These are phyloP conservation scores for Trichoderma afroharzianum DNA, from an alignment of 2,329 filamentous ascomycete species.

Conservation along the genomic window DNA sequence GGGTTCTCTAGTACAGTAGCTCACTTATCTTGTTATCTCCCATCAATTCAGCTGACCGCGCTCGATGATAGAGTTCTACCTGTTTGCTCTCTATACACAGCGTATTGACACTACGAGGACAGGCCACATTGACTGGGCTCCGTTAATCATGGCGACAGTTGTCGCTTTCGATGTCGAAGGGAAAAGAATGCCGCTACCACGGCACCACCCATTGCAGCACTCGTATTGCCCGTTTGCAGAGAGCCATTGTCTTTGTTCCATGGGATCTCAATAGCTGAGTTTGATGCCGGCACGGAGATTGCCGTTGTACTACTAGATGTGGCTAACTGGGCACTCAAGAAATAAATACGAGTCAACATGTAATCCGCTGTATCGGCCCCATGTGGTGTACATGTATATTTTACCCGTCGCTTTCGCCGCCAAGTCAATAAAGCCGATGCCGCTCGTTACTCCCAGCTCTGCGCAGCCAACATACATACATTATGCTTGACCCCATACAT, in stretches of 20 bases:
- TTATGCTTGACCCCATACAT: neutral
- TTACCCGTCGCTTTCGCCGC: neutral
- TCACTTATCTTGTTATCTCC: neutral
- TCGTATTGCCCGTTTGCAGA: neutral
- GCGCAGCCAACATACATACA: neutral
- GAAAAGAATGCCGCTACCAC: neutral
- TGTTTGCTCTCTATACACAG: neutral
- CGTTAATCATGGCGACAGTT: no score
- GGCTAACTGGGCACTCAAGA: neutral
- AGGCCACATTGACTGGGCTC: no score
- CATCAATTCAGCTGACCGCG: neutral
- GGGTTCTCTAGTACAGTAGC: neutral
- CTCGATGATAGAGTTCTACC: rapidly evolving
- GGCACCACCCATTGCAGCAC: neutral
- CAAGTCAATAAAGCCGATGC: neutral
- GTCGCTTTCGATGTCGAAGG: neutral
- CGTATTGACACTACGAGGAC: neutral
- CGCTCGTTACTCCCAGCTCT: neutral
- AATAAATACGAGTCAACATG: neutral
- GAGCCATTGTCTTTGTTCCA: neutral
- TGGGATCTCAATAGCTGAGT: neutral
- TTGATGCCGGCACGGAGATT: neutral
- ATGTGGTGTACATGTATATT: neutral
- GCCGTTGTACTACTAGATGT: neutral
- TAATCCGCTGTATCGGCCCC: neutral